Base-by-base conservation (phyloP, 2,329 filamentous ascomycete genomes). In the Penicillium verrucosum region DNA sequence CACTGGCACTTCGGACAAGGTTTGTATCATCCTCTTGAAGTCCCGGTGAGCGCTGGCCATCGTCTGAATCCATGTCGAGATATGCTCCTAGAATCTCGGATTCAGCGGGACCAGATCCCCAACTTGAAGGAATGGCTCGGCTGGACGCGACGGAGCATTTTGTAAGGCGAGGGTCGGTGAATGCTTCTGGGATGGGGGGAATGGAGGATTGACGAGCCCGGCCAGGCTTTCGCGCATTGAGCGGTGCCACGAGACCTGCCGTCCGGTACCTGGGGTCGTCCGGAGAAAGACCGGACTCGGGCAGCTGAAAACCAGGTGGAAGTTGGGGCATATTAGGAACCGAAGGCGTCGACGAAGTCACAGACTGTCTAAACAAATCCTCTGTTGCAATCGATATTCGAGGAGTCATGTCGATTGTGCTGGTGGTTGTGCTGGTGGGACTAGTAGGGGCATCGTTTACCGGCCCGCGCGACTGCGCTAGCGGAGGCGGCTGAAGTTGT, bases 121-220 rank as follows among this genome's bases (percentile, higher is more conserved):
- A 91, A 63, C 79, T 85, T 21, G 85, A 83, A 1, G 89, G 88
- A 70, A 91, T 89, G 0, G 84, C 88, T 36, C 85, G 83, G 63
- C 88, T 91, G 3, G 89, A 91, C 23, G 75, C 88, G 66, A 84
- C 87, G 0, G 89, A 90, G 29, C 80, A 79, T 67, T 65, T 56
- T 7, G 69, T 66, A 29, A 85, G 85, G 25, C 81, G 67, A 25
- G 72, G 65, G 48, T 75, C 78, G 0, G 83, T 80, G 60, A 81
- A 83, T 68, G 92, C 89, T 70, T 92, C 89, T 0, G 86, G 87
- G 51, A 92, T 92, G 0, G 89, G 88, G 0, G 89, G 89, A 27
- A 92, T 87, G 58, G 81, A 87, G 0, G 87, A 89, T 61, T 81
- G 83, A 3, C 87, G 73, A 30, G 73, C 76, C 88, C 65, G 88